Evolutionary conservation across 202 grass and related monocot species (phyloP).

Genomic region (Thinopyrum obtusiflorum): DNA sequence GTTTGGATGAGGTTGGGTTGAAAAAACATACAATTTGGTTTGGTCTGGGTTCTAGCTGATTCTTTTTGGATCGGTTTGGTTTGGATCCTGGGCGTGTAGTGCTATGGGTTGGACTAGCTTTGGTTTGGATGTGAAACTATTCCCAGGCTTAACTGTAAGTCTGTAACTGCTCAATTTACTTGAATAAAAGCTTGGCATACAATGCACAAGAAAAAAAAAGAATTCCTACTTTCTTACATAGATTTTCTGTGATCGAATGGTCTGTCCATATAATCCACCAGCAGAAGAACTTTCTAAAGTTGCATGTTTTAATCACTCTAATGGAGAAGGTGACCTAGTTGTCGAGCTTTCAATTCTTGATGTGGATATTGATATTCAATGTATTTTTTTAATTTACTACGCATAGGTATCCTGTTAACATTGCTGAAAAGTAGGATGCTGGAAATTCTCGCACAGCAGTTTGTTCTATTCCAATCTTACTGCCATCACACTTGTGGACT

Average conservation of each 20-base stretch:
- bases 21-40: not conserved
- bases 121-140: no score
- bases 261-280: constrained; percentile 1
- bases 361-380: not conserved
- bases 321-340: not conserved
- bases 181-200: not conserved
- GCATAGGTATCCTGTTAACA: not conserved
- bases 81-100: not conserved
- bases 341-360: not conserved
- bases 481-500: not conserved
- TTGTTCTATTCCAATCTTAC: constrained; percentile 18
- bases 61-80: not conserved
- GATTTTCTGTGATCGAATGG: not conserved
- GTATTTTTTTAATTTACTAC: not conserved
- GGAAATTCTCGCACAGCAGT: not conserved
- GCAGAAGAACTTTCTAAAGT: not conserved
- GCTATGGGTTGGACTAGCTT: no score
- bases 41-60: not conserved
- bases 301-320: constrained; percentile 4
- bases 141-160: not conserved
- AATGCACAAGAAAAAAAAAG: not conserved
- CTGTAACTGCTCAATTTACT: not conserved
- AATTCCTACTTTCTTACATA: not conserved
- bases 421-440: not conserved
- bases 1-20: not conserved